phyloP scores from a whole-genome alignment of 805 yeast species.

The Candida nanaspora region DNA sequence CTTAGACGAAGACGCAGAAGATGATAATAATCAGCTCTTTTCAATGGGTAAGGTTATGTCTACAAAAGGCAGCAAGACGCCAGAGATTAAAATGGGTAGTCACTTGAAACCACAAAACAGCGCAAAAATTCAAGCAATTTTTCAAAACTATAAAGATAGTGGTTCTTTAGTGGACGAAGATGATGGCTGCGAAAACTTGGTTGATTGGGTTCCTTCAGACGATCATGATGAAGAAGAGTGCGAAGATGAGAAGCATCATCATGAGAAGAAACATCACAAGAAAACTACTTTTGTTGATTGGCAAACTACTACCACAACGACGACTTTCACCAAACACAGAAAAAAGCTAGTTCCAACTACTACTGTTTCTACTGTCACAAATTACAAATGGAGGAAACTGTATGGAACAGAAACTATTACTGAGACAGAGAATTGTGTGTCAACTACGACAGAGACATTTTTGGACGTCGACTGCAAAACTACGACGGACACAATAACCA shows the following conservation, averaged over 20 bases:
- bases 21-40: too few species aligned
- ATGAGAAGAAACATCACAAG: too few species aligned
- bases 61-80: too few species aligned
- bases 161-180: too few species aligned
- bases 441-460: constrained; percentile 7
- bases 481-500: background rate
- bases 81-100: too few species aligned
- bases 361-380: background rate
- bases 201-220: background rate
- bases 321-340: constrained; percentile 10
- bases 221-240: background rate
- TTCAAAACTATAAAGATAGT: too few species aligned
- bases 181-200: background rate
- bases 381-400: background rate
- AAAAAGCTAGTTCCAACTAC: background rate
- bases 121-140: too few species aligned
- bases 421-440: constrained; percentile 4
- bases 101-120: too few species aligned
- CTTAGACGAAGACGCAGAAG: too few species aligned
- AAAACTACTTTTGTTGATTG: background rate
- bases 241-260: background rate
- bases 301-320: background rate
- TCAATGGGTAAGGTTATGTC: too few species aligned
- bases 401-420: constrained; percentile 10
- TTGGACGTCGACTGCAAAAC: background rate